Percentiles rank a stretch among this genome's conserved stretches.
Evolutionary conservation across 768 basidiomycete genomes (phyloP).

Genomic region (Piloderma croceum): DNA sequence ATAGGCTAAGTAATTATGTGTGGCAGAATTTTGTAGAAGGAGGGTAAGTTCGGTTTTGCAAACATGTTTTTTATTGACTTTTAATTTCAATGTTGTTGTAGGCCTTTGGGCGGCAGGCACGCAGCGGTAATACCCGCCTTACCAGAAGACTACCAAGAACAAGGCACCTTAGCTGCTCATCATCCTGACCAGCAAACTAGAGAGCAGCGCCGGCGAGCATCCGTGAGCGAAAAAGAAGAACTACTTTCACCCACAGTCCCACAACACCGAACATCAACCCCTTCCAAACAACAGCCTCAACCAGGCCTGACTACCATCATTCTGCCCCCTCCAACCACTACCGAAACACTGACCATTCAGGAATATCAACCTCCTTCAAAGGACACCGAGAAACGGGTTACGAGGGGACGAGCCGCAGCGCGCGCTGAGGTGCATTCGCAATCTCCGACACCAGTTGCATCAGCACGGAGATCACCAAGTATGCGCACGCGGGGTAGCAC

Average conservation of each 20-base stretch:
- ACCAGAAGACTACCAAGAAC: constrained; percentile 64
- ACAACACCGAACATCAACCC: constrained; percentile 18
- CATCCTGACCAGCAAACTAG: constrained; percentile 35
- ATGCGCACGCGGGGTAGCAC: no score
- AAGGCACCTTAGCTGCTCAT: constrained; percentile 41
- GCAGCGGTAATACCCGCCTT: constrained; percentile 78
- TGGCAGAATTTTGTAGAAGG: constrained; percentile 86
- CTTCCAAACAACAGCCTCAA: constrained; percentile 17
- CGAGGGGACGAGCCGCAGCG: no score
- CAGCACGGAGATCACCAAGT: no score
- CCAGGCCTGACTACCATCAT: constrained; percentile 24
- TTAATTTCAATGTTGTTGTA: constrained; percentile 26
- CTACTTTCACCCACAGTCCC: no score
- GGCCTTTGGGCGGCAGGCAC: constrained; percentile 74
- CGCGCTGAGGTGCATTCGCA: no score
- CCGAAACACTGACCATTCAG: constrained; percentile 26
- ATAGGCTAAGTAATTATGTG: constrained; percentile 71
- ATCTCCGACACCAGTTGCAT: no score
- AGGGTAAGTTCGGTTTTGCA: constrained; percentile 51
- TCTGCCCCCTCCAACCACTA: constrained; percentile 22
- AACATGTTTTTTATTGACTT: constrained; percentile 13
- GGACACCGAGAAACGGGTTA: no score
- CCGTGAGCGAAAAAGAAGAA: constrained; percentile 20
- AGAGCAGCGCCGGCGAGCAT: constrained; percentile 9
- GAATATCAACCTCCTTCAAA: constrained; percentile 27